Percentiles rank a stretch among this genome's conserved stretches.
Evolutionary conservation across 495 filamentous ascomycete genomes (phyloP).

Genomic region (Rostrohypoxylon terebratum): DNA sequence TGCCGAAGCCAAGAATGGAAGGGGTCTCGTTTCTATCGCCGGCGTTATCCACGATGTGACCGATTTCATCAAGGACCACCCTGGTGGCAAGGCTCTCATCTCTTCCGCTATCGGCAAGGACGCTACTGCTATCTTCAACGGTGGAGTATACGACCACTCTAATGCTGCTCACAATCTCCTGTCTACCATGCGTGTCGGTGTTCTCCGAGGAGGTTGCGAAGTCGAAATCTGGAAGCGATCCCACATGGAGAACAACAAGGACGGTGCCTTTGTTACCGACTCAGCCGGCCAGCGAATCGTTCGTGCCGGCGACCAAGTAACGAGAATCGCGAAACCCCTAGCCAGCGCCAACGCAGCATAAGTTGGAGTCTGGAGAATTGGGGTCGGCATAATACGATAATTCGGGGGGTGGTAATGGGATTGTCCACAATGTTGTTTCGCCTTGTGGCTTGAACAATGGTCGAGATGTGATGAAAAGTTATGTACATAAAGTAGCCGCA

Average conservation of each 20-base stretch:
- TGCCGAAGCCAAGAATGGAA: conserved; percentile 86
- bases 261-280: conserved; percentile 82
- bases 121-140: conserved; percentile 99
- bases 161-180: conserved; percentile 98
- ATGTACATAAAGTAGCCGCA: conserved; percentile 33
- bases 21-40: conserved; percentile 86
- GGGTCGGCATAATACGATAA: conserved; percentile 1
- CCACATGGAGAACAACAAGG: conserved; percentile 90
- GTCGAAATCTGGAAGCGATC: conserved; percentile 99
- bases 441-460: background rate
- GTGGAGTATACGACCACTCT: conserved; percentile 96
- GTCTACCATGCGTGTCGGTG: conserved; percentile 95
- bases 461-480: conserved; percentile 3
- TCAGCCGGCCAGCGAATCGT: conserved; percentile 84
- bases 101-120: conserved; percentile 94
- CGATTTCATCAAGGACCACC: conserved; percentile 96
- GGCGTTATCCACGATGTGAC: conserved; percentile 96
- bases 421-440: background rate
- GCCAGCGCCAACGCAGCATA: conserved; percentile 80
- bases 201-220: conserved; percentile 94
- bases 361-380: background rate
- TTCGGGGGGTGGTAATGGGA: conserved; percentile 25
- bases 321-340: conserved; percentile 80
- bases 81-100: conserved; percentile 97
- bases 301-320: conserved; percentile 90